These are phyloP conservation scores for Aspergillus sparsus DNA, from an alignment of 495 filamentous ascomycete genomes.

Conservation along the genomic window DNA sequence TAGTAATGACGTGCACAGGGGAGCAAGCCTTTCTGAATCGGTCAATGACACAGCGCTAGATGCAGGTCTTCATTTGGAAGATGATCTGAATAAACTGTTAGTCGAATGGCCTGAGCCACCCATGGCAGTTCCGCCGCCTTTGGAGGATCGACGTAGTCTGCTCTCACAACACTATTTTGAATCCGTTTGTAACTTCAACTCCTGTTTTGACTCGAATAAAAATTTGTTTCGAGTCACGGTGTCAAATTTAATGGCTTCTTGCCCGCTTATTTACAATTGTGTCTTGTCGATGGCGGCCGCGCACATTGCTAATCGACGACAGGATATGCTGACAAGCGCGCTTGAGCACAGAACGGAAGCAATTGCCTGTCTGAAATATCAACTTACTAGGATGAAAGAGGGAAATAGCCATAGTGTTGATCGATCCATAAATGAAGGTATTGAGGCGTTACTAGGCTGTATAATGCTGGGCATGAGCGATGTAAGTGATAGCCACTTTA, in stretches of 20 bases:
- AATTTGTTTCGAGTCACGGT: constrained; percentile 1
- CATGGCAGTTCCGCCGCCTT: background rate
- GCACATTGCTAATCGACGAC: background rate
- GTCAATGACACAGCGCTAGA: background rate
- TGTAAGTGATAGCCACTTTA: background rate
- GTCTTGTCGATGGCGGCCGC: constrained; percentile 8
- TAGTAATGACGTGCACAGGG: too few relatives aligned
- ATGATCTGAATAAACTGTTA: background rate
- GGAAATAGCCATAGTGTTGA: too few relatives aligned
- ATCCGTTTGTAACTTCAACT: background rate
- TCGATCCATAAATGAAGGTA: too few relatives aligned
- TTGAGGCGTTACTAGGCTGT: background rate
- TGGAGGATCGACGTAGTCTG: background rate
- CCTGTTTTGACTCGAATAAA: background rate
- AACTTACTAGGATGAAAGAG: too few relatives aligned
- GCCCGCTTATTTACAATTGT: constrained; percentile 2
- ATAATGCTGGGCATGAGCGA: constrained; percentile 10
- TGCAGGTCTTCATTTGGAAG: too few relatives aligned
- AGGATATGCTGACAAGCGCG: too few relatives aligned
- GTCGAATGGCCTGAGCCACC: background rate
- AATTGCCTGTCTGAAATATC: too few relatives aligned
- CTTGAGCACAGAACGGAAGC: too few relatives aligned
- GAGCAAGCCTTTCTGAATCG: too few relatives aligned
- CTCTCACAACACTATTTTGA: constrained; percentile 3
- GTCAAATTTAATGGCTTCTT: background rate